Conservation (phyloP, 1,284 basidiomycete species). For the Boletellus dicymbophilus region DNA sequence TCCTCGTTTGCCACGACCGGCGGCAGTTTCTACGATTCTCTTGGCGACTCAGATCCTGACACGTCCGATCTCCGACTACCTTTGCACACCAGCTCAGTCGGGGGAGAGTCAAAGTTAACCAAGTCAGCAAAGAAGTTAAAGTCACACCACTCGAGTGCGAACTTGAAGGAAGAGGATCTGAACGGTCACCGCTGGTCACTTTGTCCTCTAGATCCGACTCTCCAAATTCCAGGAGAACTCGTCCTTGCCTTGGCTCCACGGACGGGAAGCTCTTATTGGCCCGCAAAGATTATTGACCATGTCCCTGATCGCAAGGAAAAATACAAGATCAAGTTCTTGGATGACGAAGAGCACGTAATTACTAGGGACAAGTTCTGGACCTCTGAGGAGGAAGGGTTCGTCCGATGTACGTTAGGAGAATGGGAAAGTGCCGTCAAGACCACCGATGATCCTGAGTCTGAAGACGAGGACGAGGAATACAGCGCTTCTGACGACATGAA, state of each 20-base stretch:
- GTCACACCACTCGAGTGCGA: slow-evolving; percentile 18
- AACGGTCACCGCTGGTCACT: slow-evolving; percentile 35
- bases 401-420: slow-evolving; percentile 57
- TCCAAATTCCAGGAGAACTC: slow-evolving; percentile 66
- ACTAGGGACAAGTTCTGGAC: slow-evolving; percentile 56
- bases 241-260: slow-evolving; percentile 52
- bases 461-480: slow-evolving; percentile 43
- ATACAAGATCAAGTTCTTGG: slow-evolving; percentile 60
- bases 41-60: slow-evolving; percentile 29
- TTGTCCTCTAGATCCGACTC: slow-evolving; percentile 45
- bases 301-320: slow-evolving; percentile 36
- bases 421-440: slow-evolving; percentile 49
- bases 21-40: slow-evolving; percentile 23
- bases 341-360: slow-evolving; percentile 43
- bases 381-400: slow-evolving; percentile 56
- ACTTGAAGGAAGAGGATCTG: slow-evolving; percentile 2
- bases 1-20: slow-evolving; percentile 32
- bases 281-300: slow-evolving; percentile 59
- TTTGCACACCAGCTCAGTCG: neutral
- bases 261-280: slow-evolving; percentile 54
- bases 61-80: slow-evolving; percentile 11
- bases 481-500: slow-evolving; percentile 27
- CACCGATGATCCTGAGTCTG: slow-evolving; percentile 49
- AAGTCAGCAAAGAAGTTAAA: slow-evolving; percentile 19
- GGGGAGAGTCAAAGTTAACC: slow-evolving; percentile 7